Base-by-base conservation (phyloP, 106 monocot species). In the Dendrobium huoshanense region DNA sequence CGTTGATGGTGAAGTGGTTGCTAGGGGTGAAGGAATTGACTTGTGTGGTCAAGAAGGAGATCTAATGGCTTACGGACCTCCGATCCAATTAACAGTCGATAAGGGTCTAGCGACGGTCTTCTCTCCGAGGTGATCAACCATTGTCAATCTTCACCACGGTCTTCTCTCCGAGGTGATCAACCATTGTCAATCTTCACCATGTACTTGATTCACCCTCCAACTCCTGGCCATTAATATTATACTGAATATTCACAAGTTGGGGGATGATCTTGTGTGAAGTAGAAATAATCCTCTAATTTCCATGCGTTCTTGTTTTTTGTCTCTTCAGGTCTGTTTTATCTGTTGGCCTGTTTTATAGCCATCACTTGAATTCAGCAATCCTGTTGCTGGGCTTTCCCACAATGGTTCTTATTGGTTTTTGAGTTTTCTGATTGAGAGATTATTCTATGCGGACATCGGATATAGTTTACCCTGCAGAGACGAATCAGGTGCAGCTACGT, bases 1-100 rank as follows among this genome's bases (percentile, higher is more conserved):
- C 58, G 85, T 83, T 0, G 95, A 95, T 47, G 95, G 95, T 37
- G 95, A 95, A 79, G 95, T 91, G 29, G 77, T 95, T 45, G 92
- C 95, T 9, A 78, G 89, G 77, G 92, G 95, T 43, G 88, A 84
- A 37, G 87, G 75, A 42, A 43, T 85, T 7, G 75, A 86, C 31
- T 41, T 45, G 22, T 75, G 75, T 33, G 68, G 80, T 45, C 77
- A 83, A 29, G 80, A 58, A 49, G 82, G 51, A 20, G 84, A 91
- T 80, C 80, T 83, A 25, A 95, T 95, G 95, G 75, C 82, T 10
- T 92, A 95, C 79, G 95, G 95, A 15, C 87, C 90, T 77, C 81
- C 86, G 24, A 85, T 95, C 31, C 79, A 86, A 9, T 75, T 95
- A 85, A 85, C 81, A 17, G 89, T 95, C 4, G 91, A 88, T 42